phyloP scores from a whole-genome alignment of 1,284 basidiomycete genomes.

The Marasmius oreades region DNA sequence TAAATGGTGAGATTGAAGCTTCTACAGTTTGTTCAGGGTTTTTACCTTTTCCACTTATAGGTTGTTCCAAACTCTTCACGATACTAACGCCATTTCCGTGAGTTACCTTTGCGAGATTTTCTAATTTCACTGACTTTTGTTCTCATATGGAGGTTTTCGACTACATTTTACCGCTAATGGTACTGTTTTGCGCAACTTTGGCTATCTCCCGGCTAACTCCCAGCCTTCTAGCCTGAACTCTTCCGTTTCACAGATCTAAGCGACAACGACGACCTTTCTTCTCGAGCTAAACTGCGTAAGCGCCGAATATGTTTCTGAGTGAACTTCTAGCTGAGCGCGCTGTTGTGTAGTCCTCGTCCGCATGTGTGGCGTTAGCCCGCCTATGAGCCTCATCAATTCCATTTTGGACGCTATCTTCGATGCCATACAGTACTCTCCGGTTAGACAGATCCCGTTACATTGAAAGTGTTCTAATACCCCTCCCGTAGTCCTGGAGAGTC shows the following conservation, averaged over 20 bases:
- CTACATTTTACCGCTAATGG: constrained; percentile 78
- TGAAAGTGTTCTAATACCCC: not conserved
- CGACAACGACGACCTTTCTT: constrained; percentile 67
- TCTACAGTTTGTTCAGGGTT: constrained; percentile 36
- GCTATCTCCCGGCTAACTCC: constrained; percentile 4
- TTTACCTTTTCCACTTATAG: constrained; percentile 68
- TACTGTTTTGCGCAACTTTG: constrained; percentile 27
- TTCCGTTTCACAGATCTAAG: constrained; percentile 74
- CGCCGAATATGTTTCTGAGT: no score
- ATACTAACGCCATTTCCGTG: constrained; percentile 66
- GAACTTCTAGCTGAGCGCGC: no score
- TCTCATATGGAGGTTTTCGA: constrained; percentile 46
- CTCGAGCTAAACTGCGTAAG: constrained; percentile 43
- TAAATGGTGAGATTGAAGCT: not conserved
- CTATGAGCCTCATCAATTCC: constrained; percentile 51
- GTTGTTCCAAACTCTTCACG: constrained; percentile 70
- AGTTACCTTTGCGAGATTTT: not conserved
- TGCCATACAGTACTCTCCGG: constrained; percentile 63
- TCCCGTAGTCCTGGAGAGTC: constrained; percentile 63
- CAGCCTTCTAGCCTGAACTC: constrained; percentile 52
- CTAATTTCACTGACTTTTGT: not conserved
- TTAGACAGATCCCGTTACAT: constrained; percentile 27
- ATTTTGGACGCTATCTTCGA: constrained; percentile 64
- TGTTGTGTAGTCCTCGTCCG: constrained; percentile 47
- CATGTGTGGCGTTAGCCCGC: constrained; percentile 73